Evolutionary conservation across 2,329 filamentous ascomycete species (phyloP), one percentile per base, ranked within the genome.

Genomic region (Venturia pyrina): DNA sequence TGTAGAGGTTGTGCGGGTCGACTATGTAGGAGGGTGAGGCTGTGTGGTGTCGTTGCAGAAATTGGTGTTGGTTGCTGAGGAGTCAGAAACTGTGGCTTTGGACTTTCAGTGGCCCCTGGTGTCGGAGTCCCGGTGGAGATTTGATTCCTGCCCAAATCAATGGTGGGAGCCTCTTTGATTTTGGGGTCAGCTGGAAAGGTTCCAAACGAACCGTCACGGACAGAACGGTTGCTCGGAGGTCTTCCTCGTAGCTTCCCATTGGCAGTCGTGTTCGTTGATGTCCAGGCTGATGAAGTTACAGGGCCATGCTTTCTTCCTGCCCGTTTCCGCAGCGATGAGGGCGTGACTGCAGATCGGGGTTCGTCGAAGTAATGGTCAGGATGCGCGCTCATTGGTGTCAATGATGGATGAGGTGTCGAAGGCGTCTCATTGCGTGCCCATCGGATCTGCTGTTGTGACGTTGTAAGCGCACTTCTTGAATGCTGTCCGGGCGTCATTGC

Each of bases 271-370:
- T 84, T 84, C 67, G 83, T 85, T 68, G 86, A 86, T 65, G 89
- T 86, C 93, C 93, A 97, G 0, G 93, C 93, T 11, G 92, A 96
- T 0, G 92, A 96, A 0, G 96, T 91, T 7, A 90, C 91, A 0
- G 91, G 89, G 0, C 92, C 92, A 73, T 96, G 89, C 4, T 90
- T 85, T 65, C 88, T 81, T 65, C 83, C 76, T 6, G 80, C 75
- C 67, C 83, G 76, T 68, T 82, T 87, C 44, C 76, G 75, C 15
- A 76, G 72, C 60, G 74, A 74, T 64, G 83, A 85, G 0, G 88
- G 86, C 4, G 88, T 89, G n/a, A 90, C 80, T 3, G 90, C 89
- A 0, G 91, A 92, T 62, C 83, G 86, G 11, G 90, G 89, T 68
- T 91, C 88, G 60, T 82, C 88, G 60, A 81, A 79, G 62, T 79